phyloP scores from a whole-genome alignment of 2,329 filamentous ascomycete genomes.

The Aspergillus tamarii region DNA sequence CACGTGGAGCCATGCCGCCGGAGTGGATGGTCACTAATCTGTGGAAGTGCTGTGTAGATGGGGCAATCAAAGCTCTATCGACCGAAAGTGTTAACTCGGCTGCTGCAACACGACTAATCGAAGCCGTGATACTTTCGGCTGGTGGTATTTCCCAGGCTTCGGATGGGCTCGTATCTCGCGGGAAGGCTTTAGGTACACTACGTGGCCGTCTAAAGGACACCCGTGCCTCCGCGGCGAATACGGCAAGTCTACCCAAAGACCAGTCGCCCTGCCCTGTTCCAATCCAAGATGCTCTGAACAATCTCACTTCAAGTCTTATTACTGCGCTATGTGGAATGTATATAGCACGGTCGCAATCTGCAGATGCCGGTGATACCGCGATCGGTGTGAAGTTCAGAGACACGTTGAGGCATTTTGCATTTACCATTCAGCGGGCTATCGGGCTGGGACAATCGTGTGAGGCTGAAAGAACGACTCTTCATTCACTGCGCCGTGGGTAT shows the following conservation, averaged over 20 bases:
- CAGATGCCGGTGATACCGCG: slow-evolving; percentile 13
- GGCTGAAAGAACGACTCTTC: slow-evolving; percentile 21
- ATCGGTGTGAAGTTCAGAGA: slow-evolving; percentile 30
- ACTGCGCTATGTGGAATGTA: slow-evolving; percentile 42
- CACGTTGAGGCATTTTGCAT: slow-evolving; percentile 28
- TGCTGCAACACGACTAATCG: slow-evolving; percentile 35
- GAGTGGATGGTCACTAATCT: slow-evolving; percentile 46
- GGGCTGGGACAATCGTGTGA: slow-evolving; percentile 15
- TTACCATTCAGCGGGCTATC: slow-evolving; percentile 29
- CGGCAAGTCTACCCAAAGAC: slow-evolving; percentile 6
- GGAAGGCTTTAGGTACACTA: not conserved
- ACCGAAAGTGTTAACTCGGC: slow-evolving; percentile 37
- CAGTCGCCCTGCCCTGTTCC: slow-evolving; percentile 33
- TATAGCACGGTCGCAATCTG: slow-evolving; percentile 34
- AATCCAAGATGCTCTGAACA: slow-evolving; percentile 41
- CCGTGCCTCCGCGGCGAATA: slow-evolving; percentile 21
- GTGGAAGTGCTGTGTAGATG: slow-evolving; percentile 41
- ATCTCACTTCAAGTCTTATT: slow-evolving; percentile 39
- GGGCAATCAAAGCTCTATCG: slow-evolving; percentile 42
- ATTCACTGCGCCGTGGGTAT: slow-evolving; percentile 37
- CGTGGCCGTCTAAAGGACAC: slow-evolving; percentile 18
- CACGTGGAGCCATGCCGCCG: slow-evolving; percentile 35
- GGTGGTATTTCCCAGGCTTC: slow-evolving; percentile 19
- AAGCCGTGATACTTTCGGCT: slow-evolving; percentile 38
- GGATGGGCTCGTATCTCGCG: not conserved